A percentile compares a stretch with the other conserved stretches of the same genome.
phyloP scores from a whole-genome alignment of 2,329 filamentous ascomycete species.

The Cladophialophora immunda region DNA sequence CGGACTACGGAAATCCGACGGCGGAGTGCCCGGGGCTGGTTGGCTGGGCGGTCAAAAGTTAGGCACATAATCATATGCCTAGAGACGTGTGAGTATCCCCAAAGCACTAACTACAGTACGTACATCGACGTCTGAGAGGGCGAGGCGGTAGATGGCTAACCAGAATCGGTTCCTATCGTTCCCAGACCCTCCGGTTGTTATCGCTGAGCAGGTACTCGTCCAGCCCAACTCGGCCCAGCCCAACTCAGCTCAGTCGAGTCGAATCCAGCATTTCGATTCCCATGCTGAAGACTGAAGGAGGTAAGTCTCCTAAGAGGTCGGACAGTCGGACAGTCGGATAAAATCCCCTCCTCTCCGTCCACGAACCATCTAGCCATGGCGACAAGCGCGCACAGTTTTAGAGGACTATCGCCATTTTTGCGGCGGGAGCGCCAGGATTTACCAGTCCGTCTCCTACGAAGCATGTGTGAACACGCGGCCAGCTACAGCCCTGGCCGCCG shows the following conservation, averaged over 20 bases:
- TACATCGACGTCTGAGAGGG: not conserved
- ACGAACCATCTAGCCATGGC: not conserved
- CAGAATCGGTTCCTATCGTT: not conserved
- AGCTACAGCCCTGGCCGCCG: too few species aligned
- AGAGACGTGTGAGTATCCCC: not conserved
- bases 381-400: too few species aligned
- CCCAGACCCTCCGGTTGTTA: not conserved
- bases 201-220: not conserved
- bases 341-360: not conserved
- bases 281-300: not conserved
- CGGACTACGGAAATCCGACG: not conserved
- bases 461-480: too few species aligned
- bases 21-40: not conserved
- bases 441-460: too few species aligned
- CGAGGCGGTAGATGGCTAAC: not conserved
- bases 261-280: not conserved
- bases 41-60: conserved; percentile 1
- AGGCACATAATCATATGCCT: not conserved
- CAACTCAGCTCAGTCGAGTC: not conserved
- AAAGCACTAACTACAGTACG: not conserved
- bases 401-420: too few species aligned
- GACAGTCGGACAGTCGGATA: not conserved
- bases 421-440: too few species aligned
- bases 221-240: not conserved
- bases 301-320: not conserved